phyloP scores from a whole-genome alignment of 202 grass and related monocot genomes.

The Bolboschoenoplectus hybrid region DNA sequence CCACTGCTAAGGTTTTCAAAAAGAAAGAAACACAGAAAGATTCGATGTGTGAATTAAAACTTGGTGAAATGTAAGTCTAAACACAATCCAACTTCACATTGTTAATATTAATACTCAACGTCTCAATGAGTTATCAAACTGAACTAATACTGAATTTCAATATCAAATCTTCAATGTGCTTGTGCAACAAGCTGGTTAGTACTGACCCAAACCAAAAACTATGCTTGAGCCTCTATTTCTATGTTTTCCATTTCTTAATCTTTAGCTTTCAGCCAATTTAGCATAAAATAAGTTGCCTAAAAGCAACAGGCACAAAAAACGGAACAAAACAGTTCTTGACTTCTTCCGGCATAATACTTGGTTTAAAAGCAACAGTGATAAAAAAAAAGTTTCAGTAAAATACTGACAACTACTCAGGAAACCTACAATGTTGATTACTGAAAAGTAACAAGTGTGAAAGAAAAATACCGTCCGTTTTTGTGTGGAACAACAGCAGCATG shows the following conservation, averaged over 20 bases:
- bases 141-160: not conserved
- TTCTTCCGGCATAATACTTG: not conserved
- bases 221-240: not conserved
- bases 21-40: constrained; percentile 17
- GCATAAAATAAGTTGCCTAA: not conserved
- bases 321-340: not conserved
- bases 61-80: not conserved
- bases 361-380: not conserved
- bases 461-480: constrained; percentile 84
- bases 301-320: too few relatives aligned
- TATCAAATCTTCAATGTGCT: not conserved
- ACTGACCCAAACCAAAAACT: not conserved
- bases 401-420: not conserved
- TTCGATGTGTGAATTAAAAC: constrained; percentile 5
- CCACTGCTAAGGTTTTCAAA: not conserved
- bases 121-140: not conserved
- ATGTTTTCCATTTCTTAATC: not conserved
- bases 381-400: not conserved
- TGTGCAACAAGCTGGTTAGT: not conserved
- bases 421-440: not conserved
- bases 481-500: constrained; percentile 92
- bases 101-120: not conserved
- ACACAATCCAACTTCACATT: constrained; percentile 18
- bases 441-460: not conserved
- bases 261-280: constrained; percentile 2